Evolutionary conservation across 768 basidiomycete genomes (phyloP).

Genomic region (Boletus rex-veris): DNA sequence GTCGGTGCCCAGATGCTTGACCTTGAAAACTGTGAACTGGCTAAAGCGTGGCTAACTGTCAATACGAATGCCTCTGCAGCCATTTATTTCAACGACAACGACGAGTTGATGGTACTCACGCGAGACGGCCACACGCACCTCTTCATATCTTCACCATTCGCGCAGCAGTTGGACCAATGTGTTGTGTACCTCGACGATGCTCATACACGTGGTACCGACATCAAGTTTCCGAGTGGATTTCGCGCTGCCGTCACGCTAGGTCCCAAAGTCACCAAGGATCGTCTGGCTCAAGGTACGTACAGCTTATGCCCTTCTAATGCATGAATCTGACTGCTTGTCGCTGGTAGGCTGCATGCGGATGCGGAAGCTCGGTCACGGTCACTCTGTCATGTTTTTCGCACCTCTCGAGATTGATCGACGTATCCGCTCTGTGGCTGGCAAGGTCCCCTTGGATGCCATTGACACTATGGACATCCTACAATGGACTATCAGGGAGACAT

Average conservation of each 20-base stretch:
- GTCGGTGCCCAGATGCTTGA: constrained; percentile 59
- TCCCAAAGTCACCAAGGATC: constrained; percentile 37
- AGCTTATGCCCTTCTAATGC: background rate
- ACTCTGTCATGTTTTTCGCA: constrained; percentile 48
- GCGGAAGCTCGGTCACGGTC: constrained; percentile 45
- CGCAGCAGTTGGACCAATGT: constrained; percentile 34
- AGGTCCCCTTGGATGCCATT: background rate
- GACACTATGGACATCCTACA: constrained; percentile 35
- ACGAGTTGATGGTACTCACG: constrained; percentile 32
- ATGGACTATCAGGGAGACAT: constrained; percentile 47
- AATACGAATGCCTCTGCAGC: constrained; percentile 21
- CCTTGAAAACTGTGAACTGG: constrained; percentile 41
- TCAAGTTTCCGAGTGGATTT: constrained; percentile 33
- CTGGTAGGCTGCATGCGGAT: constrained; percentile 51
- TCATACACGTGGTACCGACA: constrained; percentile 39
- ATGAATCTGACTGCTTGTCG: background rate
- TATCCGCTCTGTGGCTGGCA: constrained; percentile 31
- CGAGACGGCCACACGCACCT: constrained; percentile 30
- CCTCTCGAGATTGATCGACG: constrained; percentile 38
- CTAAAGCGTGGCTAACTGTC: constrained; percentile 38
- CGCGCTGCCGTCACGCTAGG: constrained; percentile 39
- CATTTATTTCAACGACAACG: constrained; percentile 31
- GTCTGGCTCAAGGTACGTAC: constrained; percentile 33
- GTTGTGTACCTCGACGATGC: constrained; percentile 39
- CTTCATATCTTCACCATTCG: constrained; percentile 32